A percentile compares a stretch with the other conserved stretches of the same genome.
phyloP scores from a whole-genome alignment of 257 asterid genomes.

The Primulina huaijiensis region DNA sequence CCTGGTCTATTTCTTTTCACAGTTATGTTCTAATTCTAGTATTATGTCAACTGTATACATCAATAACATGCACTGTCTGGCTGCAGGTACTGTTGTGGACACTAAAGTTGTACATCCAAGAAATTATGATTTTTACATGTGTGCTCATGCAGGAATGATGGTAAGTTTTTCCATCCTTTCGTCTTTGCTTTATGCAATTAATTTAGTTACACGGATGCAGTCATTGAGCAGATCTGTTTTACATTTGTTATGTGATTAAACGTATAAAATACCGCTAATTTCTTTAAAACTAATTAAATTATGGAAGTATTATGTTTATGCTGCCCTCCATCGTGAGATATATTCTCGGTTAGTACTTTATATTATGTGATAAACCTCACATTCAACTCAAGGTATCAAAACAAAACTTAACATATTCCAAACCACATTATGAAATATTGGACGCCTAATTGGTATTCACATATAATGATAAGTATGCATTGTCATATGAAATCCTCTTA shows the following conservation, averaged over 20 bases:
- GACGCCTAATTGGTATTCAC: too few relatives aligned
- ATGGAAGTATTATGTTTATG: not conserved
- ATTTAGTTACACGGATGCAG: not conserved
- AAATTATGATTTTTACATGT: conserved; percentile 80
- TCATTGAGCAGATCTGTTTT: not conserved
- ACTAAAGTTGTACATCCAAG: conserved; percentile 72
- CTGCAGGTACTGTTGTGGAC: conserved; percentile 84
- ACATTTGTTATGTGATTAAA: not conserved
- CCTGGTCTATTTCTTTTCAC: conserved; percentile 48
- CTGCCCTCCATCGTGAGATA: not conserved
- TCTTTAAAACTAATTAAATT: not conserved
- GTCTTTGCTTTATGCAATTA: conserved; percentile 6
- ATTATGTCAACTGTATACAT: conserved; percentile 7
- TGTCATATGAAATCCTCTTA: too few relatives aligned
- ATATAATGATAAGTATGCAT: too few relatives aligned
- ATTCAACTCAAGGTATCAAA: too few relatives aligned
- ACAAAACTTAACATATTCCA: too few relatives aligned
- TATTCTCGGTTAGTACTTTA: too few relatives aligned
- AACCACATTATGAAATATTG: too few relatives aligned
- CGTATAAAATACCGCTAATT: not conserved
- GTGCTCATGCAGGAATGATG: conserved; percentile 78
- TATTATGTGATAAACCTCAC: too few relatives aligned
- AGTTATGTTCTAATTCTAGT: conserved; percentile 7
- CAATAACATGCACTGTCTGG: conserved; percentile 25
- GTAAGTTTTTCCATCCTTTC: conserved; percentile 43